Conservation (phyloP, 177 flowering plant species). For the Tripterygium wilfordii region DNA sequence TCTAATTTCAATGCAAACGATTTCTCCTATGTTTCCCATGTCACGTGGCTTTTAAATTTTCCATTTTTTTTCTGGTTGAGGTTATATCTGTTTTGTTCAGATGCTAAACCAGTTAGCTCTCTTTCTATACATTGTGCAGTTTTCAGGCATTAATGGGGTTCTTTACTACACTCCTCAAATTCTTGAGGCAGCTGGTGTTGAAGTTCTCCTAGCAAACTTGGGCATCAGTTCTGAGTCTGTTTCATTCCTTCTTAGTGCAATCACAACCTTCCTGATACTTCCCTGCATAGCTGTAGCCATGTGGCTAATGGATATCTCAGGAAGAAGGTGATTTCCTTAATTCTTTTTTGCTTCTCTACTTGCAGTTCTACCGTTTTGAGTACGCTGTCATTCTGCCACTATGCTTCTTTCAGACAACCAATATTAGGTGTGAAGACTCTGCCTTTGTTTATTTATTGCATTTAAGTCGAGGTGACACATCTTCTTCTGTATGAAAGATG, state of each 20-base stretch:
- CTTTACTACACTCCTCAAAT: slow-evolving; percentile 66
- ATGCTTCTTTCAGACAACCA: no score
- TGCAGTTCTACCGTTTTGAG: neutral
- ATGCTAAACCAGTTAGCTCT: neutral
- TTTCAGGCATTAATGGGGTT: slow-evolving; percentile 59
- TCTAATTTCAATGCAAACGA: no score
- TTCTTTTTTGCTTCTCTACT: neutral
- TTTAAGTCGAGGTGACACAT: no score
- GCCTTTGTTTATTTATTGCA: no score
- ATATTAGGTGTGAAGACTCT: no score
- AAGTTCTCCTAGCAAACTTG: slow-evolving; percentile 36
- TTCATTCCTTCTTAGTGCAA: slow-evolving; percentile 47
- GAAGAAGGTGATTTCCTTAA: slow-evolving; percentile 58
- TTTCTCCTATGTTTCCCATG: no score
- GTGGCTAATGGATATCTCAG: slow-evolving; percentile 58
- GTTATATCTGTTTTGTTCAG: neutral
- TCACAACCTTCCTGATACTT: slow-evolving; percentile 55
- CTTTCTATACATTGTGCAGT: slow-evolving; percentile 22
- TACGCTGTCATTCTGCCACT: no score
- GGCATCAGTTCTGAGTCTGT: slow-evolving; percentile 41
- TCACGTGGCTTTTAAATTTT: no score
- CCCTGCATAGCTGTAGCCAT: slow-evolving; percentile 58
- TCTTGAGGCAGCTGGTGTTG: slow-evolving; percentile 57
- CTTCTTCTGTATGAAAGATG: no score
- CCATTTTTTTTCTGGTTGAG: no score